Conservation (phyloP, 495 filamentous ascomycete species). For the Daldinia loculata region DNA sequence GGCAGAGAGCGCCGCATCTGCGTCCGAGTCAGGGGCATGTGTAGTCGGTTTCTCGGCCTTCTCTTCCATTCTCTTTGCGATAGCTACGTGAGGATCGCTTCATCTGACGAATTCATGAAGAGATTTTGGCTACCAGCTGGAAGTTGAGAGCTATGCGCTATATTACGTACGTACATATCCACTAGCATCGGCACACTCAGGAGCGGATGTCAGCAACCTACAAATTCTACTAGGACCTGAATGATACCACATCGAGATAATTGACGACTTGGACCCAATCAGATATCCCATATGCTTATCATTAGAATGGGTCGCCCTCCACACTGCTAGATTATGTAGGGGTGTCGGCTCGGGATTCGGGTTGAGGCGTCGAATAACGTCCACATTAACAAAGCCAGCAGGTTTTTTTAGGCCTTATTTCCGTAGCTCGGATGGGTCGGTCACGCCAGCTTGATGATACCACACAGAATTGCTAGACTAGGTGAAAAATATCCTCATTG, state of each 20-base stretch:
- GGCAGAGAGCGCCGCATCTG: conserved; percentile 37
- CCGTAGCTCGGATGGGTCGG: conserved; percentile 11
- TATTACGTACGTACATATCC: conserved; percentile 22
- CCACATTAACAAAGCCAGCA: not conserved
- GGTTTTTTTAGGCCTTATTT: conserved; percentile 10
- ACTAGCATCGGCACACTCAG: conserved; percentile 7
- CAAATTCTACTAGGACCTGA: conserved; percentile 22
- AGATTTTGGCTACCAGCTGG: conserved; percentile 5
- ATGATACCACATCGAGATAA: conserved; percentile 10
- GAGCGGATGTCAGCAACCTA: not conserved
- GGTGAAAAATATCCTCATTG: not conserved
- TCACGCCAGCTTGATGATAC: conserved; percentile 3
- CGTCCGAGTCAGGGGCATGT: conserved; percentile 4
- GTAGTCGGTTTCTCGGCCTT: conserved; percentile 15
- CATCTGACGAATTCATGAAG: conserved; percentile 2
- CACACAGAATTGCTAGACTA: not conserved
- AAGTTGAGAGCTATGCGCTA: conserved; percentile 16
- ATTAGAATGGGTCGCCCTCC: conserved; percentile 13
- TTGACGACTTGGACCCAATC: conserved; percentile 13
- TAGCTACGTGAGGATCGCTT: conserved; percentile 5
- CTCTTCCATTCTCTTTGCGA: conserved; percentile 28
- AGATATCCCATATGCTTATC: conserved; percentile 28
- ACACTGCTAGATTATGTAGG: conserved; percentile 1
- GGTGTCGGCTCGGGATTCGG: conserved; percentile 11
- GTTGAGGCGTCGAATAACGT: conserved; percentile 16